A percentile compares a stretch with the other conserved stretches of the same genome.
These are phyloP conservation scores for Calonectria ilicicola DNA, from an alignment of 2,329 filamentous ascomycete genomes.

Conservation along the genomic window DNA sequence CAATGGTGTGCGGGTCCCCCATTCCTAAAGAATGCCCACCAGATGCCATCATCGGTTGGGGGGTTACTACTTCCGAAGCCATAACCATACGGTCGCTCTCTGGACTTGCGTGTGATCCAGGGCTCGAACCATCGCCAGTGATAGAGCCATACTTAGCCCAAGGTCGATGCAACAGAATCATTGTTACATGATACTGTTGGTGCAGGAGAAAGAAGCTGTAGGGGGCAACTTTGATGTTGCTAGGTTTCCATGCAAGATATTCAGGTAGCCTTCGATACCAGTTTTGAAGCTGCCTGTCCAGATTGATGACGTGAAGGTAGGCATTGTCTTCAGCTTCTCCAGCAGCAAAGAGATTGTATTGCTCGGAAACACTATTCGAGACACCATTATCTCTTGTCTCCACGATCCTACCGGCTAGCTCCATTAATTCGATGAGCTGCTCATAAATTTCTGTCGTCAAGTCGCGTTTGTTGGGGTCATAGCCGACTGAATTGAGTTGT, in stretches of 20 bases:
- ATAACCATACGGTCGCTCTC: constrained; percentile 35
- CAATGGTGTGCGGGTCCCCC: constrained; percentile 49
- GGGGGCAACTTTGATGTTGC: constrained; percentile 61
- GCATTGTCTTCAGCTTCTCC: constrained; percentile 56
- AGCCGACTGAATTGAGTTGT: constrained; percentile 51
- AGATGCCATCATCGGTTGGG: constrained; percentile 26
- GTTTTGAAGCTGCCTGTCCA: constrained; percentile 65
- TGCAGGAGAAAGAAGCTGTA: constrained; percentile 67
- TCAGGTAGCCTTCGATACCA: constrained; percentile 66
- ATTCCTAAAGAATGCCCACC: constrained; percentile 40
- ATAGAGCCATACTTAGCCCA: constrained; percentile 64
- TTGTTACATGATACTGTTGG: constrained; percentile 65
- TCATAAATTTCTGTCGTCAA: constrained; percentile 57
- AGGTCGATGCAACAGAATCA: constrained; percentile 65
- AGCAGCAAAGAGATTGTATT: constrained; percentile 44
- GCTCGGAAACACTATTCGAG: constrained; percentile 47
- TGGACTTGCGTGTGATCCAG: constrained; percentile 48
- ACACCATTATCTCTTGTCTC: constrained; percentile 55
- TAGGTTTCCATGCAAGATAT: constrained; percentile 60
- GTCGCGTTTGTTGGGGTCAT: constrained; percentile 30
- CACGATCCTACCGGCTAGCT: constrained; percentile 63
- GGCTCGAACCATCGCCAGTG: constrained; percentile 44
- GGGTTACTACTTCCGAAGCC: constrained; percentile 23
- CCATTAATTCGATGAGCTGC: constrained; percentile 66
- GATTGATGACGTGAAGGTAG: constrained; percentile 62